Evolutionary conservation across 2,329 filamentous ascomycete genomes (phyloP), one percentile per base, ranked within the genome.

Genomic region (Triangularia setosa): DNA sequence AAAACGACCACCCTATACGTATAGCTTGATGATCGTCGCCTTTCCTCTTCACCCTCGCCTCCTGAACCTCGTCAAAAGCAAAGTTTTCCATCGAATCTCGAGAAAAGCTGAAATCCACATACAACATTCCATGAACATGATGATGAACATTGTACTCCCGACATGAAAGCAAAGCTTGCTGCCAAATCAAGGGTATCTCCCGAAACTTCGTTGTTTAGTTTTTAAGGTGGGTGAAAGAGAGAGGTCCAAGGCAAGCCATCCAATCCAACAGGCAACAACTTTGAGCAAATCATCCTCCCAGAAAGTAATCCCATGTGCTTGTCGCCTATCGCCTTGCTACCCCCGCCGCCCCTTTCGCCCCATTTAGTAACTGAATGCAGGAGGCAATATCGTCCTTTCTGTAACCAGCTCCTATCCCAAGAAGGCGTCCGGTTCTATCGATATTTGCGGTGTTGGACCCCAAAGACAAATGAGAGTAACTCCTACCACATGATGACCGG

Each of bases 131-230:
- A 61, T 61, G 53, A 66, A 62, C 12, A 24, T 55, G 21, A 24
- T 54, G 52, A 55, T 55, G 23, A 55, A 55, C 14, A 55, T 55
- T 55, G 52, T 57, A 64, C 55, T 62, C 55, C 55, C 27, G 33
- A 62, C 40, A 56, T 35, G 58, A 61, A n/a, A 60, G 55, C 57
- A 33, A 64, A 60, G 55, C 27, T 54, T 53, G 53, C 40, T 64
- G 62, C 27, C 60, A 62, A 68, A 63, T 61, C 65, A 65, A 64
- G 62, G 64, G 60, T 65, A 68, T 66, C 58, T 63, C 62, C 60
- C 64, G 27, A 59, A 68, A 28, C 58, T 48, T 44, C 27, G 9
- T 58, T 33, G 58, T 18, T 21, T 9, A 40, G n/a, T 21, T 18
- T 23, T 28, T 60, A 8, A 7, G 14, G 25, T 27, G 40, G 28